phyloP scores from a whole-genome alignment of 2,329 filamentous ascomycete species.

The Epichloe aotearoae region DNA sequence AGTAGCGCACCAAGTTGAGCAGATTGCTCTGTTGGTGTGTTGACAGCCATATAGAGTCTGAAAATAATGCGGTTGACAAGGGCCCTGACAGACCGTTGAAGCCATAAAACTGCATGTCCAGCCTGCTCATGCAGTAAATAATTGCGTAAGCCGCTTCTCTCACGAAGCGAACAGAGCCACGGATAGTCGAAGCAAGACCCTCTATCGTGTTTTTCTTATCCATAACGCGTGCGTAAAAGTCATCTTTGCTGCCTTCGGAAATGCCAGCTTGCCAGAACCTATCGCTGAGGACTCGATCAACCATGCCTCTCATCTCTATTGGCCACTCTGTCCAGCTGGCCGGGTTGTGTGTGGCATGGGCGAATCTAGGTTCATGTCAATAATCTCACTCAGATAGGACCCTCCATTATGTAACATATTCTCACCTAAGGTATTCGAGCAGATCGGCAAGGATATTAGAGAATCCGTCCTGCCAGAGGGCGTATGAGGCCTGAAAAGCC shows the following conservation, averaged over 20 bases:
- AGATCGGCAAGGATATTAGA: slow-evolving; percentile 74
- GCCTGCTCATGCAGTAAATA: slow-evolving; percentile 79
- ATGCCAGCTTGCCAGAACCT: slow-evolving; percentile 98
- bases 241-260: slow-evolving; percentile 86
- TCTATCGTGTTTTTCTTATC: slow-evolving; percentile 83
- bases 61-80: slow-evolving; percentile 71
- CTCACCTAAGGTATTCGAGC: slow-evolving; percentile 63
- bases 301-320: slow-evolving; percentile 60
- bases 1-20: slow-evolving; percentile 71
- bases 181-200: slow-evolving; percentile 84
- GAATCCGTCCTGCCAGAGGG: slow-evolving; percentile 76
- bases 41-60: slow-evolving; percentile 69
- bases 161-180: slow-evolving; percentile 77
- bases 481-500: slow-evolving; percentile 61
- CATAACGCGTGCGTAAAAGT: slow-evolving; percentile 86
- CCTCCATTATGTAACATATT: not conserved
- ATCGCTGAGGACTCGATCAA: slow-evolving; percentile 77
- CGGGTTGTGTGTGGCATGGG: slow-evolving; percentile 82
- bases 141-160: slow-evolving; percentile 91
- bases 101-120: slow-evolving; percentile 85
- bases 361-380: slow-evolving; percentile 42
- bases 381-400: not conserved
- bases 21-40: slow-evolving; percentile 92
- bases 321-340: slow-evolving; percentile 71
- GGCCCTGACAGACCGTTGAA: slow-evolving; percentile 71